Percentiles rank a stretch among this genome's conserved stretches.
These are phyloP conservation scores for Blastobotrys raffinosifermentans DNA, from an alignment of 1,139 yeast genomes.

Conservation along the genomic window DNA sequence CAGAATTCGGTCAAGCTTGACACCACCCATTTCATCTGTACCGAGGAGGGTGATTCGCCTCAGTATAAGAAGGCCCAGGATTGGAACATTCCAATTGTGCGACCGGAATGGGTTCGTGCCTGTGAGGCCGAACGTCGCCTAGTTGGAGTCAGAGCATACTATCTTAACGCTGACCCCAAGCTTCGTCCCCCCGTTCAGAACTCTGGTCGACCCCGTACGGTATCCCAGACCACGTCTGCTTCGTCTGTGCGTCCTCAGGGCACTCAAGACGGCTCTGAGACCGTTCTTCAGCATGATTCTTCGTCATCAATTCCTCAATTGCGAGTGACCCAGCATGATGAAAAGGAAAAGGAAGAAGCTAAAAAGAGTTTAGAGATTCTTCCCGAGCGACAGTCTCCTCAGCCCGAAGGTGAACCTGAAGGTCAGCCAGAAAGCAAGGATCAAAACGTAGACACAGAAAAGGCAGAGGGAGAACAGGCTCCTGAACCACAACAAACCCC, in stretches of 20 bases:
- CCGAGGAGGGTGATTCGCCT: slow-evolving; percentile 45
- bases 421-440: too few species aligned
- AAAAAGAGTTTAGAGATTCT: background rate
- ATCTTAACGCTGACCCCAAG: slow-evolving; percentile 37
- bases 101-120: slow-evolving; percentile 97
- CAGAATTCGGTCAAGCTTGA: slow-evolving; percentile 74
- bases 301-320: slow-evolving; percentile 5
- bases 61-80: slow-evolving; percentile 77
- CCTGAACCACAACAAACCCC: too few species aligned
- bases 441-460: too few species aligned
- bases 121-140: slow-evolving; percentile 85
- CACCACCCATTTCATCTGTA: slow-evolving; percentile 89
- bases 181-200: slow-evolving; percentile 28
- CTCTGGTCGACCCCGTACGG: slow-evolving; percentile 22
- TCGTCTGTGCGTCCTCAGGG: slow-evolving; percentile 1
- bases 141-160: slow-evolving; percentile 79
- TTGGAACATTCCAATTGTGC: slow-evolving; percentile 84
- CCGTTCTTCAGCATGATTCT: background rate
- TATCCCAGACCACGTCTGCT: slow-evolving; percentile 23
- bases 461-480: too few species aligned
- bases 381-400: too few species aligned
- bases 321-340: slow-evolving; percentile 3
- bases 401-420: too few species aligned
- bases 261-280: too few species aligned
- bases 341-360: background rate